phyloP scores from a whole-genome alignment of 768 basidiomycete genomes.

The Chalciporus pseudorubinellus region DNA sequence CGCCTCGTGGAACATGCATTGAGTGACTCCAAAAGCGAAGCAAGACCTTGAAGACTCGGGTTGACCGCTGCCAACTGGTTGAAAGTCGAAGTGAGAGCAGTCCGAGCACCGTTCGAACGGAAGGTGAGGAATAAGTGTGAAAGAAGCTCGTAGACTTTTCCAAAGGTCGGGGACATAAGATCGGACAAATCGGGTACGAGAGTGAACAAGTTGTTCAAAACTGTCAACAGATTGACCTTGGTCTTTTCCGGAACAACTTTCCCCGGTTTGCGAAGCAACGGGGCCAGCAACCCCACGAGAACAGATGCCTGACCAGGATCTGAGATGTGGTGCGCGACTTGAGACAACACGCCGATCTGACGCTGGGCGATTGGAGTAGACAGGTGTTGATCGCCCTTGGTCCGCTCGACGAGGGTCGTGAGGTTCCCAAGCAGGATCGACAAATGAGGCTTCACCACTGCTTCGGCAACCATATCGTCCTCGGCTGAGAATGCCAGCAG shows the following conservation, averaged over 20 bases:
- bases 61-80: constrained; percentile 39
- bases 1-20: constrained; percentile 85
- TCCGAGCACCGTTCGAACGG: constrained; percentile 67
- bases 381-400: constrained; percentile 47
- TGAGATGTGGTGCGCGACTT: constrained; percentile 70
- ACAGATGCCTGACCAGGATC: constrained; percentile 70
- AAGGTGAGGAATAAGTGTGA: constrained; percentile 76
- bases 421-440: constrained; percentile 70
- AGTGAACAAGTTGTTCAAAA: constrained; percentile 61
- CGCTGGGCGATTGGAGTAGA: constrained; percentile 72
- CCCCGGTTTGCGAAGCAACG: constrained; percentile 73
- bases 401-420: constrained; percentile 62
- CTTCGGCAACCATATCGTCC: constrained; percentile 47
- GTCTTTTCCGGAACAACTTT: constrained; percentile 81
- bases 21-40: constrained; percentile 59
- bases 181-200: constrained; percentile 63
- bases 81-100: constrained; percentile 67
- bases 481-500: constrained; percentile 56
- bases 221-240: constrained; percentile 78
- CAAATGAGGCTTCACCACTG: constrained; percentile 67
- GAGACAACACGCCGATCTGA: constrained; percentile 78
- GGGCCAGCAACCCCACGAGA: constrained; percentile 70
- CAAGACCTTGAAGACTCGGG: constrained; percentile 46
- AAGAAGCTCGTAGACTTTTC: constrained; percentile 61
- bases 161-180: constrained; percentile 41